Evolutionary conservation across 352 stramenopile species (phyloP).

Genomic region (Phytophthora citrophthora): DNA sequence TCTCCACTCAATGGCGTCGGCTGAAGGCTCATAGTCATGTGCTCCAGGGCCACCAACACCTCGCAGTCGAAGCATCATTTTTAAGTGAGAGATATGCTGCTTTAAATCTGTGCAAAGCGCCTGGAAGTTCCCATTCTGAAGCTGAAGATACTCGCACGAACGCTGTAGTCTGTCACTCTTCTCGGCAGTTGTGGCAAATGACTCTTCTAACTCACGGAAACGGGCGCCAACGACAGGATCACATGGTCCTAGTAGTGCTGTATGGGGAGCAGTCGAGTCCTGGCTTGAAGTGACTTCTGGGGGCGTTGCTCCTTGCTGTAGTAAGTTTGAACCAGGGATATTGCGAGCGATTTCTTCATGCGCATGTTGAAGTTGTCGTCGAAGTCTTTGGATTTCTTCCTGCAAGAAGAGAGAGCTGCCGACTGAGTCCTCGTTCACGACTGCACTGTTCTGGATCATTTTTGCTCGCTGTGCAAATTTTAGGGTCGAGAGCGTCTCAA

Average conservation of each 20-base stretch:
- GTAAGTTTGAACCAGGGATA: constrained; percentile 22
- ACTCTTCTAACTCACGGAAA: constrained; percentile 69
- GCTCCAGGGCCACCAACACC: constrained; percentile 27
- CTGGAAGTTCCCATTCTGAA: constrained; percentile 62
- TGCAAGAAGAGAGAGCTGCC: constrained; percentile 70
- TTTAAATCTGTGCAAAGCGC: constrained; percentile 66
- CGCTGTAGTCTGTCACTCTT: constrained; percentile 63
- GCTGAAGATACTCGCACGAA: constrained; percentile 58
- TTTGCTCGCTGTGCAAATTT: constrained; percentile 89
- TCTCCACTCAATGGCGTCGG: constrained; percentile 82
- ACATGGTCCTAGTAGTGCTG: constrained; percentile 15
- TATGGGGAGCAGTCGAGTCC: constrained; percentile 9
- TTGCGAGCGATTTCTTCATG: constrained; percentile 38
- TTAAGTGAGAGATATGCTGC: constrained; percentile 58
- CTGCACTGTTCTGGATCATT: constrained; percentile 85
- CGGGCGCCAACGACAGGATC: constrained; percentile 49
- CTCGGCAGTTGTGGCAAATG: constrained; percentile 63
- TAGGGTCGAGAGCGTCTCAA: constrained; percentile 85
- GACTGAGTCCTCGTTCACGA: constrained; percentile 84
- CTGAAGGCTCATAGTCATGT: constrained; percentile 64
- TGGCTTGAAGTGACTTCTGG: constrained; percentile 19
- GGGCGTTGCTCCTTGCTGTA: constrained; percentile 15
- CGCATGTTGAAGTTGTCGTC: constrained; percentile 62
- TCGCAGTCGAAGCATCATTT: constrained; percentile 61
- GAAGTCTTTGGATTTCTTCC: constrained; percentile 73